These are phyloP conservation scores for Neltuma alba DNA, from an alignment of 306 rosid species.

Conservation along the genomic window DNA sequence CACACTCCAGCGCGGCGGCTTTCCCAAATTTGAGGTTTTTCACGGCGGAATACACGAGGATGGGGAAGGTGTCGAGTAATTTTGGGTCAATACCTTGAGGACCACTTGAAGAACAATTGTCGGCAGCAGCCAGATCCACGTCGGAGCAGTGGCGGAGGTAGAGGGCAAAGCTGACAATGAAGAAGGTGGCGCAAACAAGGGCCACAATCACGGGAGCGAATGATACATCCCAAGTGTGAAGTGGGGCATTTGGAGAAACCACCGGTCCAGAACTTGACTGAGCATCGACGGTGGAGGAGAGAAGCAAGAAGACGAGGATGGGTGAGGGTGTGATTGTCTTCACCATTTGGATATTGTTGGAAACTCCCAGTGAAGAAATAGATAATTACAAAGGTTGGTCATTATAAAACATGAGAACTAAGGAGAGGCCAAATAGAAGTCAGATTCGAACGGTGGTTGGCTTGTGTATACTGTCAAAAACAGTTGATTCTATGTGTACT, in stretches of 20 bases:
- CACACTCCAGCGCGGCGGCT: neutral
- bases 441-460: too few relatives aligned
- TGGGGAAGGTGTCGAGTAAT: neutral
- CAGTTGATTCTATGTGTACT: too few relatives aligned
- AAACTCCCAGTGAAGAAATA: too few relatives aligned
- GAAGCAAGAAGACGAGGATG: neutral
- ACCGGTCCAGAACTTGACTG: neutral
- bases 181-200: neutral
- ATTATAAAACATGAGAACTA: too few relatives aligned
- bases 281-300: neutral
- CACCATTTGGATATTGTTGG: neutral
- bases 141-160: neutral
- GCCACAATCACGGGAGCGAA: neutral
- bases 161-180: neutral
- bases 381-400: too few relatives aligned
- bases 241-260: neutral
- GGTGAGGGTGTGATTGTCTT: neutral
- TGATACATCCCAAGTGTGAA: neutral
- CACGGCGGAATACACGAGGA: neutral
- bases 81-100: neutral
- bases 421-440: too few relatives aligned
- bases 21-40: neutral
- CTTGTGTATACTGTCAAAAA: too few relatives aligned
- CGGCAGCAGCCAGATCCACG: neutral
- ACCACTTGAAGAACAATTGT: neutral